Evolutionary conservation across 2,329 filamentous ascomycete species (phyloP).

Genomic region (Sclerotinia nivalis): DNA sequence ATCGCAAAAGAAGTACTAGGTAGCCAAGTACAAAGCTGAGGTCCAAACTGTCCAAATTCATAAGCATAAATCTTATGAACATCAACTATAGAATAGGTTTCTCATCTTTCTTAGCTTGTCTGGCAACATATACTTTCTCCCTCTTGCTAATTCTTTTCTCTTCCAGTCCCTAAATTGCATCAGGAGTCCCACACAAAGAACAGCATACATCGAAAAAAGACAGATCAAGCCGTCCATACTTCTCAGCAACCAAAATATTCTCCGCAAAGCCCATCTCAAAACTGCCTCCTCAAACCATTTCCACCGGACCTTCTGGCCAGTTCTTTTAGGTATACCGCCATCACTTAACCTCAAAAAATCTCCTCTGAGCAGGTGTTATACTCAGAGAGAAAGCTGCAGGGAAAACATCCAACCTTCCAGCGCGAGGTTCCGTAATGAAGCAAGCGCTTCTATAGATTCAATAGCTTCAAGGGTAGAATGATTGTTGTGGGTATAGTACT

Average conservation of each 20-base stretch:
- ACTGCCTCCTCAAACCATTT: background rate
- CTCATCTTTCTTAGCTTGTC: background rate
- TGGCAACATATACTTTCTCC: background rate
- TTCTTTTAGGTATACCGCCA: background rate
- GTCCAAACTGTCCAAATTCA: background rate
- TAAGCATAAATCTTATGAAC: background rate
- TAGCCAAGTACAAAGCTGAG: background rate
- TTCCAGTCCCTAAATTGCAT: no score
- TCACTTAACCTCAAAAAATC: background rate
- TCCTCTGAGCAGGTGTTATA: background rate
- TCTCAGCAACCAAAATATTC: background rate
- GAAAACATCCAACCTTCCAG: background rate
- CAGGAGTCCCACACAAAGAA: no score
- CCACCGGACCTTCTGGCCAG: no score
- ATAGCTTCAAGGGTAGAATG: background rate
- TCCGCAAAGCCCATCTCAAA: background rate
- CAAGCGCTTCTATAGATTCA: background rate
- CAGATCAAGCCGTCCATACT: background rate
- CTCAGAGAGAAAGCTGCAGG: background rate
- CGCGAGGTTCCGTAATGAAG: background rate
- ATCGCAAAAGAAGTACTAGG: no score
- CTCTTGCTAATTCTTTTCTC: background rate
- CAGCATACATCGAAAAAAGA: no score
- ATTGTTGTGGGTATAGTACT: no score
- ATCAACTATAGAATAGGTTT: background rate